phyloP scores from a whole-genome alignment of 768 basidiomycete genomes.

The Lyophyllum atratum region DNA sequence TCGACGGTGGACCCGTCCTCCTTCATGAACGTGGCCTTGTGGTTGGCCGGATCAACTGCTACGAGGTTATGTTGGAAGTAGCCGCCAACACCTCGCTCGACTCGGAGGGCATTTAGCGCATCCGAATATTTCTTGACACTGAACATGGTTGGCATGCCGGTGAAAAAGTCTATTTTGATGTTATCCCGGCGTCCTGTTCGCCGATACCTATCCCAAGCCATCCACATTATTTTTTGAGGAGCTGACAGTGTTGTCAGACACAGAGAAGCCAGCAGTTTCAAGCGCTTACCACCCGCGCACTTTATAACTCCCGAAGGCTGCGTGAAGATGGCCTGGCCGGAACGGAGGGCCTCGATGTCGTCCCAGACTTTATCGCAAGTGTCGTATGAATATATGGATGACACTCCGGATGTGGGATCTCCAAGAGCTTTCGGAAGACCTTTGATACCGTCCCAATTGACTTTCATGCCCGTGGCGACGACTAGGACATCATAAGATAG shows the following conservation, averaged over 20 bases:
- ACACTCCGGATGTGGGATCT: constrained; percentile 80
- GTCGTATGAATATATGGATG: constrained; percentile 89
- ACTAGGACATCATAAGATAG: constrained; percentile 85
- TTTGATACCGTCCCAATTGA: constrained; percentile 75
- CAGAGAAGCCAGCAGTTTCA: neutral
- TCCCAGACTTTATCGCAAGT: constrained; percentile 89
- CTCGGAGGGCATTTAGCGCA: constrained; percentile 74
- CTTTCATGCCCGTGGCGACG: constrained; percentile 87
- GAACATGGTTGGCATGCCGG: constrained; percentile 96
- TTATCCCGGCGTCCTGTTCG: constrained; percentile 57
- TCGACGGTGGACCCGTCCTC: constrained; percentile 67
- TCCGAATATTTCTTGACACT: constrained; percentile 95
- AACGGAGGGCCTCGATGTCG: constrained; percentile 73
- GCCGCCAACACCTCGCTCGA: constrained; percentile 79
- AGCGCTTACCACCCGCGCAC: constrained; percentile 77
- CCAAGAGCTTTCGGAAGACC: constrained; percentile 77
- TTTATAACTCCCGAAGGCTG: constrained; percentile 93
- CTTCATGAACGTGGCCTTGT: constrained; percentile 84
- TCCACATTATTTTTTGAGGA: constrained; percentile 96
- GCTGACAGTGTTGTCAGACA: constrained; percentile 39
- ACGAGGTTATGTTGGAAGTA: constrained; percentile 84
- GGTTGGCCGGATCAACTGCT: constrained; percentile 67
- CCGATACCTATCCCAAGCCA: constrained; percentile 85
- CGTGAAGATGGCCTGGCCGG: constrained; percentile 90
- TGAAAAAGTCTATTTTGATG: constrained; percentile 77